Evolutionary conservation across 768 basidiomycete species (phyloP).

Genomic region (Lactarius trivialis): DNA sequence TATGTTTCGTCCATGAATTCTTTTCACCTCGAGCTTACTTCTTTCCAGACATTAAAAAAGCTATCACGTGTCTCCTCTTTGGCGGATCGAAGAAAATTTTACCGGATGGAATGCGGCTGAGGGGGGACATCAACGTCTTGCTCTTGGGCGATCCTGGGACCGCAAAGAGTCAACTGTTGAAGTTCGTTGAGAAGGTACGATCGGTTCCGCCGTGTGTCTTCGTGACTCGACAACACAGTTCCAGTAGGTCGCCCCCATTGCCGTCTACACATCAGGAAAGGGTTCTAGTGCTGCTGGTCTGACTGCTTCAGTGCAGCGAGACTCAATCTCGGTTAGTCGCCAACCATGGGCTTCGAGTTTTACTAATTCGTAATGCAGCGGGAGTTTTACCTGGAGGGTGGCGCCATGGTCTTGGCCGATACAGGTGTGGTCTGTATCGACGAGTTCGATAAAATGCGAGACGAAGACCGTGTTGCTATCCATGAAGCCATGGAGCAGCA

Average conservation of each 20-base stretch:
- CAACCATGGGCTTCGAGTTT: neutral
- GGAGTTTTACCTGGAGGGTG: slow-evolving; percentile 98
- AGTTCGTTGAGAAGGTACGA: slow-evolving; percentile 91
- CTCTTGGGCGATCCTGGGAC: slow-evolving; percentile 97
- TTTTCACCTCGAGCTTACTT: neutral
- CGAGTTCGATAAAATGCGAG: slow-evolving; percentile 99
- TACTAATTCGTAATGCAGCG: slow-evolving; percentile 44
- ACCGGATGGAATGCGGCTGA: slow-evolving; percentile 93
- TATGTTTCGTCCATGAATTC: slow-evolving; percentile 29
- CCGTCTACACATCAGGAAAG: slow-evolving; percentile 98
- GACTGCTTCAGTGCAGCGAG: slow-evolving; percentile 95
- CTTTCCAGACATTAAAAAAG: slow-evolving; percentile 91
- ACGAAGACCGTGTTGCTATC: slow-evolving; percentile 97
- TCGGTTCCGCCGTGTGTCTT: neutral
- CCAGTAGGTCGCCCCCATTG: slow-evolving; percentile 84
- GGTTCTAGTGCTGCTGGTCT: slow-evolving; percentile 98
- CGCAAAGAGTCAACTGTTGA: slow-evolving; percentile 94
- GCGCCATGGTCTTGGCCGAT: slow-evolving; percentile 98
- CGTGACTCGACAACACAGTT: neutral
- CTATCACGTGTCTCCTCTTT: slow-evolving; percentile 91
- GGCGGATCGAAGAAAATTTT: slow-evolving; percentile 96
- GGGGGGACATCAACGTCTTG: slow-evolving; percentile 97
- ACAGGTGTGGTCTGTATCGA: slow-evolving; percentile 99
- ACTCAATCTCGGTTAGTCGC: slow-evolving; percentile 74
- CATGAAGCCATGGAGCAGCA: slow-evolving; percentile 99